These are phyloP conservation scores for Salix udensis DNA, from an alignment of 345 rosid species.

Conservation along the genomic window DNA sequence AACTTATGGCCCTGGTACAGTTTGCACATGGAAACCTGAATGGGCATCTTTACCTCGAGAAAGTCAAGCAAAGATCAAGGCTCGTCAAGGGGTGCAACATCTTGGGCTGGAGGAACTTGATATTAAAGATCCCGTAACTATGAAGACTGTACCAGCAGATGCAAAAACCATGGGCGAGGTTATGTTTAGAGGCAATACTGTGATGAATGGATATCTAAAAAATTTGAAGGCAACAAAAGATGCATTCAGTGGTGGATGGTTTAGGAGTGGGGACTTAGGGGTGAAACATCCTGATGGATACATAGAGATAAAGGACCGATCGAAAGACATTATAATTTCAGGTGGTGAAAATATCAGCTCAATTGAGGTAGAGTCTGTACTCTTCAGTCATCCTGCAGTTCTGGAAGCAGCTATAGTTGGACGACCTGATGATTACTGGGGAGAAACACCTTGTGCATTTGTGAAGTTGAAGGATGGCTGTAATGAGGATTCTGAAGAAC, in stretches of 20 bases:
- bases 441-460: constrained; percentile 41
- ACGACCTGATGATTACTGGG: constrained; percentile 43
- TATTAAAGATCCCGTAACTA: constrained; percentile 37
- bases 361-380: constrained; percentile 35
- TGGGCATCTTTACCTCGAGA: constrained; percentile 26
- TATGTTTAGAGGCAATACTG: constrained; percentile 43
- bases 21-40: constrained; percentile 32
- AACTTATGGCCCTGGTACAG: constrained; percentile 28
- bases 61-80: constrained; percentile 33
- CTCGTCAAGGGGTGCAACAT: constrained; percentile 41
- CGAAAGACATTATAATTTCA: constrained; percentile 43
- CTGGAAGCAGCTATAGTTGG: constrained; percentile 42
- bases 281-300: constrained; percentile 42
- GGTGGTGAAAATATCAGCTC: constrained; percentile 47
- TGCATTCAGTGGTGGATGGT: constrained; percentile 39
- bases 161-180: constrained; percentile 41
- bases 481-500: constrained; percentile 23
- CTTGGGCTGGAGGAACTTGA: constrained; percentile 31
- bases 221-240: constrained; percentile 32
- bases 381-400: constrained; percentile 35
- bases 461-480: constrained; percentile 42
- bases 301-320: constrained; percentile 38
- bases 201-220: constrained; percentile 44
- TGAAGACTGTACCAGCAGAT: constrained; percentile 36
- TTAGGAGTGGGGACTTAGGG: constrained; percentile 41